These are phyloP conservation scores for Citrus unshiu DNA, from an alignment of 345 rosid species.

Conservation along the genomic window DNA sequence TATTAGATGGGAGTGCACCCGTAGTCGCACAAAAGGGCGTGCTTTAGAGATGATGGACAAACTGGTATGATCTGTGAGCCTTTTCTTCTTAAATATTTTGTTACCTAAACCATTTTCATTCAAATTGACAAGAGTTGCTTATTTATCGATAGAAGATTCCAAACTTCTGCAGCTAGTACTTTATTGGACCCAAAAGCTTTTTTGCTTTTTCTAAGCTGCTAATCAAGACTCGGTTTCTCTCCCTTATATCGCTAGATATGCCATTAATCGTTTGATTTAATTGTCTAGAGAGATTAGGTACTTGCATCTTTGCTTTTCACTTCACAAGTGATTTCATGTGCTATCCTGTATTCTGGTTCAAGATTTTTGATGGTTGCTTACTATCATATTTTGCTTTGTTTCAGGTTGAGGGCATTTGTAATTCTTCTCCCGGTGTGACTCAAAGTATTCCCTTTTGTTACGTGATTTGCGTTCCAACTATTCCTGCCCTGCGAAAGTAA, in stretches of 20 bases:
- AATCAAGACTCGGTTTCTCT: not conserved
- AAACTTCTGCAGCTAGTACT: not conserved
- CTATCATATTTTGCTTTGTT: too few species aligned
- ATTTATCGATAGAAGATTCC: not conserved
- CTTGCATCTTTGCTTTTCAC: too few species aligned
- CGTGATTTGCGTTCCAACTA: too few species aligned
- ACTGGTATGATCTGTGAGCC: conserved; percentile 44
- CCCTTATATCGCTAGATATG: not conserved
- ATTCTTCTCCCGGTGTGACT: too few species aligned
- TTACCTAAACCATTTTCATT: not conserved
- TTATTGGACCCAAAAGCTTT: not conserved
- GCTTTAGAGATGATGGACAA: conserved; percentile 88
- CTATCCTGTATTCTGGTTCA: too few species aligned
- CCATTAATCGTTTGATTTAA: not conserved
- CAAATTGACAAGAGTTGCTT: not conserved
- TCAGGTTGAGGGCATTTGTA: too few species aligned
- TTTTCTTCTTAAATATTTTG: not conserved
- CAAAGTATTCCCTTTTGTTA: too few species aligned
- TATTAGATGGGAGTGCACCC: conserved; percentile 84
- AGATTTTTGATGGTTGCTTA: too few species aligned
- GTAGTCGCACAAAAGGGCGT: conserved; percentile 79
- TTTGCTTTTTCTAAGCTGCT: not conserved
- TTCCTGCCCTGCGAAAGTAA: too few species aligned
- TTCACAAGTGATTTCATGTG: too few species aligned
- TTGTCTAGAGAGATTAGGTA: not conserved